Conservation (phyloP, 768 basidiomycete genomes). For the Postia placenta region DNA sequence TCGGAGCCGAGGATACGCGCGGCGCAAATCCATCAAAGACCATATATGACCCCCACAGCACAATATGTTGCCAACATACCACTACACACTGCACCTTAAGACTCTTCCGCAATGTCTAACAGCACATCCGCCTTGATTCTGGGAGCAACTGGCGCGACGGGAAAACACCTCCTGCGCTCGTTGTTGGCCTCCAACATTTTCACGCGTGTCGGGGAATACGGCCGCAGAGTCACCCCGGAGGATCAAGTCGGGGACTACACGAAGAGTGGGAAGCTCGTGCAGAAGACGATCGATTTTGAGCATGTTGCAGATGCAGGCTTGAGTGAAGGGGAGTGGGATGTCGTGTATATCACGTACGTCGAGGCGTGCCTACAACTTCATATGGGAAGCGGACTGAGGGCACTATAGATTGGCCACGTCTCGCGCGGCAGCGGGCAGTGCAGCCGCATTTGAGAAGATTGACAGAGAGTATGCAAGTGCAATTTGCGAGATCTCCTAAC, state of each 20-base stretch:
- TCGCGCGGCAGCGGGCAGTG: conserved; percentile 48
- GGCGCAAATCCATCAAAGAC: too few relatives aligned
- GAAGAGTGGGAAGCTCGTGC: conserved; percentile 63
- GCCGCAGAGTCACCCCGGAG: conserved; percentile 51
- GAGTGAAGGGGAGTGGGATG: conserved; percentile 59
- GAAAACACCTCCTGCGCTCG: conserved; percentile 54
- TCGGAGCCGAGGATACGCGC: too few relatives aligned
- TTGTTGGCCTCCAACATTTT: conserved; percentile 53
- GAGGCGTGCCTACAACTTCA: not conserved
- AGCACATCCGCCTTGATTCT: conserved; percentile 74
- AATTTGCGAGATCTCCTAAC: not conserved
- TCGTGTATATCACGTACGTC: conserved; percentile 64
- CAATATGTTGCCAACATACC: too few relatives aligned
- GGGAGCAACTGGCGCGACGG: conserved; percentile 71
- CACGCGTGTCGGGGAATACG: conserved; percentile 62
- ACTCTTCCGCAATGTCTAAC: too few relatives aligned
- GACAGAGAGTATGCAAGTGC: conserved; percentile 56
- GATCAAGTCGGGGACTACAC: conserved; percentile 32
- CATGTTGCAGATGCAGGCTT: conserved; percentile 47
- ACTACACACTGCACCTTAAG: too few relatives aligned
- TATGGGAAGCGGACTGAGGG: not conserved
- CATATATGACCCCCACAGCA: too few relatives aligned
- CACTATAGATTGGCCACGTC: conserved; percentile 61
- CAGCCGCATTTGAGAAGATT: conserved; percentile 63
- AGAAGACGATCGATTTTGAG: conserved; percentile 66